These are phyloP conservation scores for Trichocomaceae sp. DNA, from an alignment of 2,329 filamentous ascomycete species.

Conservation along the genomic window DNA sequence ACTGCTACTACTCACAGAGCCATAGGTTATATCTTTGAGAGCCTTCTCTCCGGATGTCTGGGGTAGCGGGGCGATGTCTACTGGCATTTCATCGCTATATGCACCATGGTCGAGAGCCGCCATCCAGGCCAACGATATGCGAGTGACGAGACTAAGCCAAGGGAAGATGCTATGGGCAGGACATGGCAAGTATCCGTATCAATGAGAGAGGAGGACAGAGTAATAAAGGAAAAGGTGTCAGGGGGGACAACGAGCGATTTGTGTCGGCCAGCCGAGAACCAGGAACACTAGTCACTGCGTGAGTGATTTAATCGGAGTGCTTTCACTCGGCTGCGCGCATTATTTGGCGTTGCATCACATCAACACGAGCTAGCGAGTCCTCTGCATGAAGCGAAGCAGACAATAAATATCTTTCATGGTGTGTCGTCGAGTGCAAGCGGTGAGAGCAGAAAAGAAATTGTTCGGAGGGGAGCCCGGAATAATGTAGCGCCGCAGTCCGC, in stretches of 20 bases:
- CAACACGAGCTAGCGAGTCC: not conserved
- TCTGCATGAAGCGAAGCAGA: no score
- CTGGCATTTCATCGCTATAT: slow-evolving; percentile 33
- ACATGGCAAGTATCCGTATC: slow-evolving; percentile 17
- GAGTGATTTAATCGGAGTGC: slow-evolving; percentile 6
- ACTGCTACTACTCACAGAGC: slow-evolving; percentile 56
- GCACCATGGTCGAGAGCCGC: slow-evolving; percentile 33
- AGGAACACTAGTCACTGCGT: not conserved
- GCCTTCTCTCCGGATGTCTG: slow-evolving; percentile 56
- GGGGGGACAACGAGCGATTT: not conserved
- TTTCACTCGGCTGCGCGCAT: slow-evolving; percentile 1
- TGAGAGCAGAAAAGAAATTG: not conserved
- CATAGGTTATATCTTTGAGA: slow-evolving; percentile 79
- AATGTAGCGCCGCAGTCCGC: slow-evolving; percentile 31
- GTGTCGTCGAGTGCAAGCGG: not conserved
- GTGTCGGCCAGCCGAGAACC: slow-evolving; percentile 1
- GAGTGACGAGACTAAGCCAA: not conserved
- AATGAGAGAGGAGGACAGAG: not conserved
- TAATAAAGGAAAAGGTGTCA: not conserved
- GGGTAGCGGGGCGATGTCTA: slow-evolving; percentile 35
- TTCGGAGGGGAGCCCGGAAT: not conserved
- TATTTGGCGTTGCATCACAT: slow-evolving; percentile 10
- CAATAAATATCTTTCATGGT: no score
- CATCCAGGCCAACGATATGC: slow-evolving; percentile 22
- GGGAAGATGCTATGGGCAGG: slow-evolving; percentile 20